phyloP scores from a whole-genome alignment of 352 stramenopile species.

The Globisporangium cylindrosporum region DNA sequence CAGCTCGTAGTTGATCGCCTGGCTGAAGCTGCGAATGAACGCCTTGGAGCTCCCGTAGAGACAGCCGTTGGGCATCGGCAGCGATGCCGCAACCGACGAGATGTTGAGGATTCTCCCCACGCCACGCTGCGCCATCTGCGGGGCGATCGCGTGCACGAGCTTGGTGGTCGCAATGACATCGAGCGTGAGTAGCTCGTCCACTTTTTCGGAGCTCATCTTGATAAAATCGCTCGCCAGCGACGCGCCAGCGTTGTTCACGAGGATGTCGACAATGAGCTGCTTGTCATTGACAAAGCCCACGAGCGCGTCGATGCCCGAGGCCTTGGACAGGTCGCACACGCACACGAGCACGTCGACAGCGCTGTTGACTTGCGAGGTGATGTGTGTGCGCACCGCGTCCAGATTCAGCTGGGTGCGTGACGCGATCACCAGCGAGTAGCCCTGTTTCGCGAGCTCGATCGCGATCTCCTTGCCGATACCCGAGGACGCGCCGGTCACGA shows the following conservation, averaged over 20 bases:
- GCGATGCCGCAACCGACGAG: conserved; percentile 26
- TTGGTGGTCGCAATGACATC: conserved; percentile 53
- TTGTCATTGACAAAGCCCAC: conserved; percentile 53
- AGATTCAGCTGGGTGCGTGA: conserved; percentile 57
- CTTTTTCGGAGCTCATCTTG: conserved; percentile 8
- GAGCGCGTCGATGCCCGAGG: conserved; percentile 48
- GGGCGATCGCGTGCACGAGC: conserved; percentile 54
- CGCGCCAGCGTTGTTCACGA: conserved; percentile 80
- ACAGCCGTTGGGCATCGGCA: conserved; percentile 37
- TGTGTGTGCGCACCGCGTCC: conserved; percentile 67
- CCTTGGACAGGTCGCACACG: conserved; percentile 51
- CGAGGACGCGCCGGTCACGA: conserved; percentile 72
- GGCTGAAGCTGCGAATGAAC: conserved; percentile 64
- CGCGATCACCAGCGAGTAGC: conserved; percentile 75
- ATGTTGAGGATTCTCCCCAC: conserved; percentile 77
- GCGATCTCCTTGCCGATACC: conserved; percentile 79
- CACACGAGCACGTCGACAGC: conserved; percentile 56
- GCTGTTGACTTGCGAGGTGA: conserved; percentile 57
- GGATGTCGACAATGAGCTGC: conserved; percentile 71
- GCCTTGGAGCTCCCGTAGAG: conserved; percentile 72
- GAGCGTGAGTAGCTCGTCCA: conserved; percentile 54
- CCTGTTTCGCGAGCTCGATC: conserved; percentile 71
- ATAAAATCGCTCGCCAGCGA: conserved; percentile 46
- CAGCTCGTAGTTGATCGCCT: conserved; percentile 72
- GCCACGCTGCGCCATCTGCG: conserved; percentile 62